These are phyloP conservation scores for Mariannaea sp. DNA, from an alignment of 2,329 filamentous ascomycete genomes.

Conservation along the genomic window DNA sequence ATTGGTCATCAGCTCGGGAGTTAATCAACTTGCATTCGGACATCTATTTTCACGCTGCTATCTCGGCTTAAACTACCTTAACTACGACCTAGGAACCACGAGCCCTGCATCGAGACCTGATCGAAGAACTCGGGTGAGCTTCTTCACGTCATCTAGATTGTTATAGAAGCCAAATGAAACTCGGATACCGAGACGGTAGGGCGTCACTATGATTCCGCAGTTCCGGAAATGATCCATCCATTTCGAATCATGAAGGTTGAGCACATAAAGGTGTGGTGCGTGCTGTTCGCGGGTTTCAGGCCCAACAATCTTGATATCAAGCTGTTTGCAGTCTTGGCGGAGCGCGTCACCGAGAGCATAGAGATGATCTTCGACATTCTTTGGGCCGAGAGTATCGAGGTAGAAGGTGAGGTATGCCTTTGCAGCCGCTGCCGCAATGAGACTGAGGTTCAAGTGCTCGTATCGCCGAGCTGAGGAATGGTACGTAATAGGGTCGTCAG, in stretches of 20 bases:
- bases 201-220: slow-evolving; percentile 25
- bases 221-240: slow-evolving; percentile 33
- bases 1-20: no score
- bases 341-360: slow-evolving; percentile 33
- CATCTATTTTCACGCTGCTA: no score
- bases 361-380: slow-evolving; percentile 35
- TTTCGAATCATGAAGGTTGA: slow-evolving; percentile 29
- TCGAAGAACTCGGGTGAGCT: neutral
- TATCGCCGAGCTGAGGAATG: slow-evolving; percentile 35
- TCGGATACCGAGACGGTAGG: slow-evolving; percentile 35
- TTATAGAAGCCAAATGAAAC: slow-evolving; percentile 30
- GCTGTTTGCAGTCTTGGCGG: no score
- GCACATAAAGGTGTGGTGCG: slow-evolving; percentile 40
- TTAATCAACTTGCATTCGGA: no score
- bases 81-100: no score
- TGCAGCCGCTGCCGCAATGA: no score
- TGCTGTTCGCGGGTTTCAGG: slow-evolving; percentile 26
- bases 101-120: slow-evolving; percentile 1
- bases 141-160: slow-evolving; percentile 13
- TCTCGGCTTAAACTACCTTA: no score
- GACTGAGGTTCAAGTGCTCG: no score
- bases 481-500: slow-evolving; percentile 25
- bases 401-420: slow-evolving; percentile 38
- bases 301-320: slow-evolving; percentile 32
- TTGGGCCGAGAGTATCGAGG: slow-evolving; percentile 32